Evolutionary conservation across 768 basidiomycete genomes (phyloP), one percentile per base, ranked within the genome.

Genomic region (Lyophyllum atratum): DNA sequence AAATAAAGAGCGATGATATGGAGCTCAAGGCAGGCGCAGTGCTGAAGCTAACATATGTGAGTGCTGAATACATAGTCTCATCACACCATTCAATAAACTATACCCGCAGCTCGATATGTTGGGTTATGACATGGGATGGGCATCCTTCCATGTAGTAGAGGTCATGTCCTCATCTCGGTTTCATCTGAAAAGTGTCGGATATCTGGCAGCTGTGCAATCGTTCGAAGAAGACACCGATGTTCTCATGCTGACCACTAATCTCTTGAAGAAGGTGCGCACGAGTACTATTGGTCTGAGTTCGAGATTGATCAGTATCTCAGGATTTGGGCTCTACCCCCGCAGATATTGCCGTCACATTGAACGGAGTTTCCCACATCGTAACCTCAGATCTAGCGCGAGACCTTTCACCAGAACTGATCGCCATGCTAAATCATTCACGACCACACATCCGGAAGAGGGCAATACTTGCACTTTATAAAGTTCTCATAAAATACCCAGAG

Each of bases 151-250:
- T 70, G 90, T 99, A 52, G 89, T 98, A 6, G 97, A 99, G 69
- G 94, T 96, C 70, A 99, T 99, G 97, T 94, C 94, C 34, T 95
- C 94, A 3, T 77, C 90, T 4, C 88, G 88, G 68, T 84, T 89
- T 62, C 95, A 98, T 73, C 80, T 98, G 62, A 99, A 99, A 79
- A 87, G 85, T 25, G 89, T 98, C 48, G 97, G 97, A 12, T 98
- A 99, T 72, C 88, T 99, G 22, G 97, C 92, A 1, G 95, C 97
- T 3, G 73, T 85, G 40, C 87, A 95, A 74, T 95, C 95, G 0
- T 99, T 98, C 71, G 82, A 87, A 43, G 85, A 93, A 63, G 93
- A 96, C 56, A 98, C 97, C 1, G 97, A 98, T 64, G 96, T 98
- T 22, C 85, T 98, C 21, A 97, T 99, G 83, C 82, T 98, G 46